Evolutionary conservation across 148 eudicot genomes (phyloP).

Genomic region (Camellia lanceoleosa): DNA sequence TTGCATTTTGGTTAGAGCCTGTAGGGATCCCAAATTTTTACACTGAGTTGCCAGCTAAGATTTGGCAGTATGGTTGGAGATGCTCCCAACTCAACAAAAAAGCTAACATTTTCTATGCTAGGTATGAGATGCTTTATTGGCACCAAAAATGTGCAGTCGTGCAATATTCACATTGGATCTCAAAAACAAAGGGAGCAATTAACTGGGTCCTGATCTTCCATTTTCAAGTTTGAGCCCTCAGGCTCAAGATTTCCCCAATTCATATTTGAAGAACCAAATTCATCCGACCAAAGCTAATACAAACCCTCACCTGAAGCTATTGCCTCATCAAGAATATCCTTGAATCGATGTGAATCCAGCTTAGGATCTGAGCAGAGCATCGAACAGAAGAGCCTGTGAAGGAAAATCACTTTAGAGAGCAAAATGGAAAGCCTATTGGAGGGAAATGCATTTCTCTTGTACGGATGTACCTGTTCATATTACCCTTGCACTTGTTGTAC

Average conservation of each 20-base stretch:
- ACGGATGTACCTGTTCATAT: constrained; percentile 66
- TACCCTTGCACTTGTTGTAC: constrained; percentile 74
- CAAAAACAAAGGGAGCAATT: background rate
- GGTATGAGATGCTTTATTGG: background rate
- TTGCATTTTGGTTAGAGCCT: too few relatives aligned
- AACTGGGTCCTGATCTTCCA: background rate
- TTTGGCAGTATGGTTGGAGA: too few relatives aligned
- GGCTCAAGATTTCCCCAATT: background rate
- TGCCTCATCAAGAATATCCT: constrained; percentile 89
- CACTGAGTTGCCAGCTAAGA: too few relatives aligned
- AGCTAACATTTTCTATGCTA: too few relatives aligned
- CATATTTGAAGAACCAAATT: background rate
- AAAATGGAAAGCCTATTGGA: background rate
- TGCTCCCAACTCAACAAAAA: too few relatives aligned
- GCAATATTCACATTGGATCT: background rate
- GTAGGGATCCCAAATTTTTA: too few relatives aligned
- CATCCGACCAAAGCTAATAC: background rate
- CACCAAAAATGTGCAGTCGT: background rate
- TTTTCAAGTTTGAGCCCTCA: background rate
- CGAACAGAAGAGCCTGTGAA: constrained; percentile 76
- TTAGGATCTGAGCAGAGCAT: constrained; percentile 87
- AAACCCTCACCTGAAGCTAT: constrained; percentile 63
- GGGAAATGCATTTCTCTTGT: background rate
- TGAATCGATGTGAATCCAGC: constrained; percentile 93
- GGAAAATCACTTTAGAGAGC: constrained; percentile 4